Evolutionary conservation across 352 stramenopile genomes (phyloP).

Genomic region (Globisporangium barbulae): DNA sequence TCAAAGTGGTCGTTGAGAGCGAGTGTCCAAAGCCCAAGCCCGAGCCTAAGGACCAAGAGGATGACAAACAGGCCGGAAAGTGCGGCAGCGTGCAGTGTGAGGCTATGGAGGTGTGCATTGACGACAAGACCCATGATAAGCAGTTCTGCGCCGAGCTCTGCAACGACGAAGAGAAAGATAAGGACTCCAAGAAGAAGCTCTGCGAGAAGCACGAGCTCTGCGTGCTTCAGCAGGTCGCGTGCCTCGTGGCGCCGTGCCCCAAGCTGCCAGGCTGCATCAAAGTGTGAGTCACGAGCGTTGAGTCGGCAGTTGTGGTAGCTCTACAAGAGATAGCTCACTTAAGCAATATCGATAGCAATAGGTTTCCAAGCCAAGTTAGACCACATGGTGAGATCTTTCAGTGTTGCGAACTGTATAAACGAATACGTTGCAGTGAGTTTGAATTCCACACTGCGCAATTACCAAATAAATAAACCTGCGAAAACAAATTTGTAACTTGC

Average conservation of each 20-base stretch:
- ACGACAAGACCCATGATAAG: background rate
- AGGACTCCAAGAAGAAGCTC: background rate
- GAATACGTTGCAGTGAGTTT: background rate
- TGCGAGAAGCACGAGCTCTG: slow-evolving; percentile 5
- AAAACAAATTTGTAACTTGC: background rate
- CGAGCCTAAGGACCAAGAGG: background rate
- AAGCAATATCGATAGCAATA: background rate
- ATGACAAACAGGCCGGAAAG: background rate
- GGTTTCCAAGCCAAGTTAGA: too few relatives aligned
- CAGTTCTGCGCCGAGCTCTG: slow-evolving; percentile 1
- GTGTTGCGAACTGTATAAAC: background rate
- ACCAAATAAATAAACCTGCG: background rate
- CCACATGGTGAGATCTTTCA: too few relatives aligned
- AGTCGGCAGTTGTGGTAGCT: background rate
- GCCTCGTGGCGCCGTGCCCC: background rate
- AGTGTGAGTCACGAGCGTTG: background rate
- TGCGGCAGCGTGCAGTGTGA: background rate
- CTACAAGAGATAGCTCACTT: too few relatives aligned
- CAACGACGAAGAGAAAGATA: background rate
- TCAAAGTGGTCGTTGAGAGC: slow-evolving; percentile 8
- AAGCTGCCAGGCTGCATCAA: slow-evolving; percentile 1
- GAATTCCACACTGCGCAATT: too few relatives aligned
- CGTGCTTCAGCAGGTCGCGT: background rate
- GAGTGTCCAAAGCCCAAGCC: slow-evolving; percentile 1
- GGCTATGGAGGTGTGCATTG: background rate